Evolutionary conservation across 352 stramenopile species (phyloP), one percentile per base, ranked within the genome.

Genomic region (Globisporangium perplexum): DNA sequence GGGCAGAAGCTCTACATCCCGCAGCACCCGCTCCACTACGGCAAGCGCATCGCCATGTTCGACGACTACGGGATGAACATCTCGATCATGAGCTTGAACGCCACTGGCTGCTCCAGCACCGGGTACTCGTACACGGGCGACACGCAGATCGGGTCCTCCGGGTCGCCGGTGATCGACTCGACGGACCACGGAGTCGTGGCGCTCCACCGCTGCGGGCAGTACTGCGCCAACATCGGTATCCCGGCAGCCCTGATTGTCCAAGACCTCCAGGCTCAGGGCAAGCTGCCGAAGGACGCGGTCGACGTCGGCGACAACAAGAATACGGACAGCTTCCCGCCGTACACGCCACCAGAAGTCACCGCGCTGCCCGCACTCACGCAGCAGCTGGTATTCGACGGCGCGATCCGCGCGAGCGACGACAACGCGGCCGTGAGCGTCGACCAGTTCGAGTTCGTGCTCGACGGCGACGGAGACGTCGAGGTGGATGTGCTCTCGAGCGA

Each of bases 51-150:
- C 20, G 60, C 64, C 7, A 55, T 57, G 23, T 30, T 71, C 15
- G 56, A 68, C 41, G 64, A 71, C 38, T 44, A 44, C 38, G 22
- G 22, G 43, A 76, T 63, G 17, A 62, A 68, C 23, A 64, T 80
- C 10, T 63, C 65, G 23, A 59, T 83, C 54, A 53, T 72, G 0
- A 69, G 55, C 50, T 63, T 64, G 7, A 58, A 46, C 11, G 58
- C 72, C 0, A 59, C 51, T 18, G 78, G 71, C 1, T 89, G 78
- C 28, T 49, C 60, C 28, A 30, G 46, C 6, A 50, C 50, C 5
- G 75, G 76, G 1, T 79, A 83, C 46, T 68, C 69, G 39, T 89
- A 89, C 64, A 86, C 74, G 36, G 74, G 67, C 11, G 78, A 89
- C 53, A 89, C 78, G 2, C 65, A 89, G 18, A 71, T 59, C 10